Base-by-base conservation (phyloP, 306 rosid genomes). In the Ziziphus jujuba region DNA sequence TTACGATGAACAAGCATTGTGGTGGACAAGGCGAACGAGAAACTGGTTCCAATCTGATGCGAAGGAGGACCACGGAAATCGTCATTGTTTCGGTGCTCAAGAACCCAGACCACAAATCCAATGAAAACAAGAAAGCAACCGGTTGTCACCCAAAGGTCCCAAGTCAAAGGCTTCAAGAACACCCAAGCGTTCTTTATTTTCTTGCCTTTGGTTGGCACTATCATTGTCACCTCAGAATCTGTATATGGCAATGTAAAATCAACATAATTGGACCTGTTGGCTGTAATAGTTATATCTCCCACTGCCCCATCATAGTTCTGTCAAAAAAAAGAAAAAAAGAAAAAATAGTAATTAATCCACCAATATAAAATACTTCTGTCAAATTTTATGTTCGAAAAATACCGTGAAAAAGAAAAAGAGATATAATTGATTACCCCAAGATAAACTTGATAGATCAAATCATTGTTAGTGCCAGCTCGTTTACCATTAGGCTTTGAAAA, bases 21-120 rank as follows among this genome's bases (percentile, higher is more conserved):
- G 65, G 74, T 83, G n/a, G 92, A 85, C 77, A 89, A 87, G n/a
- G 89, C 80, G 63, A 77, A 90, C 88, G 88, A 85, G 13, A 90
- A 63, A 63, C 85, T 80, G 13, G 95, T 87, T 35, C 89, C 88
- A 58, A 87, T 64, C 25, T 90, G 89, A 45, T 85, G 78, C 3
- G 40, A 63, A 0, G 58, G 82, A 19, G 87, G 78, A 10, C 96
- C 96, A 0, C 87, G 83, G n/a, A 90, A 90, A 9, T 76, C 68
- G 0, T 74, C 49, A 47, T 87, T 90, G 55, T 77, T 76, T 33
- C 80, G 43, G 22, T 85, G 95, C 61, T 87, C 95, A 31, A 87
- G 85, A 16, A 81, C 56, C 87, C 85, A 87, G 4, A 90, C 87
- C 0, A 81, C 84, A 35, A 81, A 83, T n/a, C 89, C 95, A 15